These are phyloP conservation scores for Sphagnum tenellum DNA, from an alignment of 225 moss, liverwort and hornwort species.

Conservation along the genomic window DNA sequence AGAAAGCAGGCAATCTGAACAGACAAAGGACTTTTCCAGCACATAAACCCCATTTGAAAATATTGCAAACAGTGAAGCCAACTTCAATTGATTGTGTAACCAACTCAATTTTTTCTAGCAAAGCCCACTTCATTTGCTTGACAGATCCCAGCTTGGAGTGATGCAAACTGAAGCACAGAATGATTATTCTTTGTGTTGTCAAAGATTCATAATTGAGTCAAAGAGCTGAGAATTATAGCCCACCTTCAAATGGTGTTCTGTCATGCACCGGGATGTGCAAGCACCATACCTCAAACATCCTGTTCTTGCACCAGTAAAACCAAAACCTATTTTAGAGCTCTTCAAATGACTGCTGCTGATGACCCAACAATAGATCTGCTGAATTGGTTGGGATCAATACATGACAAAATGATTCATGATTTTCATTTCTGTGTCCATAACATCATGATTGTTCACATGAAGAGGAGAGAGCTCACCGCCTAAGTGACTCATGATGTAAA, in stretches of 20 bases:
- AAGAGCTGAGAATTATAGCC: background rate
- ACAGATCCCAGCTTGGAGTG: too few species aligned
- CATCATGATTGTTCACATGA: background rate
- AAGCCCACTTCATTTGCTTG: too few species aligned
- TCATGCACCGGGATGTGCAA: constrained; percentile 53
- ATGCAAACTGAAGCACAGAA: too few species aligned
- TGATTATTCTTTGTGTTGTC: too few species aligned
- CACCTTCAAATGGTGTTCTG: constrained; percentile 56
- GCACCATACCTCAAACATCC: constrained; percentile 47
- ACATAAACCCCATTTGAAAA: too few species aligned
- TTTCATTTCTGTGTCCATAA: background rate
- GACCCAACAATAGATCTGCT: background rate
- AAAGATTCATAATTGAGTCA: too few species aligned
- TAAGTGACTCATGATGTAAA: constrained; percentile 29
- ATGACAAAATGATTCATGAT: background rate
- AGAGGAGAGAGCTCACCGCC: constrained; percentile 1
- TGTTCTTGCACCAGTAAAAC: constrained; percentile 7
- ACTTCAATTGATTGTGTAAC: too few species aligned
- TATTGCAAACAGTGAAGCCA: too few species aligned
- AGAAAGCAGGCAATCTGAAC: background rate
- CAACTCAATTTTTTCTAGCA: too few species aligned
- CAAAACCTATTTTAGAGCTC: background rate
- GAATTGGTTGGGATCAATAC: background rate
- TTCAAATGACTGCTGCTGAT: background rate
- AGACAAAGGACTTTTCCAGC: too few species aligned